Evolutionary conservation across 2,329 filamentous ascomycete genomes (phyloP).

Genomic region (Pseudogymnoascus destructans): DNA sequence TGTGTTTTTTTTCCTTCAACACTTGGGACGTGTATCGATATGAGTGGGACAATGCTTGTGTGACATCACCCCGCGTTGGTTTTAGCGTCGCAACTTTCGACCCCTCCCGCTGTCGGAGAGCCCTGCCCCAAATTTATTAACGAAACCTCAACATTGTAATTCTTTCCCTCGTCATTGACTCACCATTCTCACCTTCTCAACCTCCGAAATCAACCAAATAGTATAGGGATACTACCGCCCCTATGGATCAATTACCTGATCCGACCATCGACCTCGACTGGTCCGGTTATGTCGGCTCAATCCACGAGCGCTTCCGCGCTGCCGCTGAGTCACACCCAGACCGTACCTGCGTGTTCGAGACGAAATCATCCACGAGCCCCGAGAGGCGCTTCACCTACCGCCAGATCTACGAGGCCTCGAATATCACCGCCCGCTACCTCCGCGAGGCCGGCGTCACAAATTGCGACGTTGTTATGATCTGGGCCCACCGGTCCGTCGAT

Average conservation of each 20-base stretch:
- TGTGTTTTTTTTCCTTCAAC: background rate
- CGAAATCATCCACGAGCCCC: constrained; percentile 36
- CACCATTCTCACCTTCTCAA: background rate
- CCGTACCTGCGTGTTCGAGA: constrained; percentile 55
- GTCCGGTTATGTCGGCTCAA: constrained; percentile 44
- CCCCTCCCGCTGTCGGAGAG: constrained; percentile 4
- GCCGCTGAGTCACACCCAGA: constrained; percentile 53
- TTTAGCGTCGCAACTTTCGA: constrained; percentile 6
- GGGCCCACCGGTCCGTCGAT: constrained; percentile 69
- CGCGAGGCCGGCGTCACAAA: constrained; percentile 56
- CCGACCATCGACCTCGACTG: constrained; percentile 46
- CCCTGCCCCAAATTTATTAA: constrained; percentile 1
- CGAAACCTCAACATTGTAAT: constrained; percentile 2
- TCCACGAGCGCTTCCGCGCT: constrained; percentile 44
- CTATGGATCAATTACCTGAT: constrained; percentile 31
- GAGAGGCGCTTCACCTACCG: constrained; percentile 65
- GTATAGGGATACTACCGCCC: constrained; percentile 2
- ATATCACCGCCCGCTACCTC: constrained; percentile 67
- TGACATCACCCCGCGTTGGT: constrained; percentile 5
- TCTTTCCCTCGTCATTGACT: background rate
- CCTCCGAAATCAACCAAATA: background rate
- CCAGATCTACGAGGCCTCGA: constrained; percentile 77
- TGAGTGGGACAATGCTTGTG: constrained; percentile 1
- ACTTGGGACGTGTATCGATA: background rate
- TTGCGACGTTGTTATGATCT: constrained; percentile 91